Evolutionary conservation across 129 eudicot genomes (phyloP).

Genomic region (Tagetes erecta): DNA sequence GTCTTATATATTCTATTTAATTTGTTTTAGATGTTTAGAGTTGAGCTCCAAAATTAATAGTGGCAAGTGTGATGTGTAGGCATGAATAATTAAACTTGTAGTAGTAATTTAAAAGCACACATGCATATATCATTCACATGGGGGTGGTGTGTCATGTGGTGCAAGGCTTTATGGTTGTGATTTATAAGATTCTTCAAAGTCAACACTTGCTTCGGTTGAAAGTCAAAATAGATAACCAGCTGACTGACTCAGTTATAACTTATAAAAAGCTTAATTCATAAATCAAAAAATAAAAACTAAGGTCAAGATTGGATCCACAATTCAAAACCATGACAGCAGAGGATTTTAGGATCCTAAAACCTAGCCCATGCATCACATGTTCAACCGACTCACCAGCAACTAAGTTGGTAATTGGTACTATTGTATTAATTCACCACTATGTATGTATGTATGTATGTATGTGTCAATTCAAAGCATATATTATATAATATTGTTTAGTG

Average conservation of each 20-base stretch:
- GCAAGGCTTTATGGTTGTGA: neutral
- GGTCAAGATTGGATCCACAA: constrained; percentile 10
- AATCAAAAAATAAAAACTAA: neutral
- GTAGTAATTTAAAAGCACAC: neutral
- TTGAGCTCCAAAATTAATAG: neutral
- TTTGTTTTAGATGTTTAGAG: neutral
- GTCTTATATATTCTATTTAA: neutral
- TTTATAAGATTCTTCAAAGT: neutral
- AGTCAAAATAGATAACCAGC: constrained; percentile 15
- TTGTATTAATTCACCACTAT: too few relatives aligned
- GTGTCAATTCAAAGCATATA: too few relatives aligned
- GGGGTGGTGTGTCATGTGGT: constrained; percentile 24
- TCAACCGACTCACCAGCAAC: too few relatives aligned
- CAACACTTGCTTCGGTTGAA: constrained; percentile 9
- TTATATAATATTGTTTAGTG: too few relatives aligned
- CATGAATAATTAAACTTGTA: neutral
- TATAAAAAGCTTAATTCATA: neutral
- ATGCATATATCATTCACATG: constrained; percentile 11
- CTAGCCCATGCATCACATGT: constrained; percentile 7
- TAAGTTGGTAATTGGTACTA: too few relatives aligned
- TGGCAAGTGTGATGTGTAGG: neutral
- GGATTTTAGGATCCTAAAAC: neutral
- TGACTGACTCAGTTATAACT: neutral
- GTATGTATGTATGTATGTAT: too few relatives aligned
- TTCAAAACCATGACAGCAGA: neutral